These are phyloP conservation scores for Scolecobasidium constrictum DNA, from an alignment of 2,329 filamentous ascomycete species.

Conservation along the genomic window DNA sequence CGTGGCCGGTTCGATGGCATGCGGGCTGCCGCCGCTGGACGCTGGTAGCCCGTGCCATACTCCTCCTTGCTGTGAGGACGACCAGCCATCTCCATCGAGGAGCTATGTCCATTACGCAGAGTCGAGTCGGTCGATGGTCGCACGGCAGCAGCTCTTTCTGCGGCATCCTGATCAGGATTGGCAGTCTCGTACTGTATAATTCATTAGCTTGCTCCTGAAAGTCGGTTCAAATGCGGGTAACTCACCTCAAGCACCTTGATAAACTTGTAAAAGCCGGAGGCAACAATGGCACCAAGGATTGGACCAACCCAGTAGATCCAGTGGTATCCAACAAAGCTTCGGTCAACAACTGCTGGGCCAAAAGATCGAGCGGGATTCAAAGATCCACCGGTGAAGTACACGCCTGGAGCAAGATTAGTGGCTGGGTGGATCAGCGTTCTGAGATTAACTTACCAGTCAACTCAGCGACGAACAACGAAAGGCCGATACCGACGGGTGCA, in stretches of 20 bases:
- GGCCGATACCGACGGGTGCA: conserved; percentile 23
- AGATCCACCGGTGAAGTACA: conserved; percentile 7
- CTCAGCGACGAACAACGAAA: conserved; percentile 12
- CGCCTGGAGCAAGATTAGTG: conserved; percentile 2
- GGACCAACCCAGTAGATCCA: conserved; percentile 11
- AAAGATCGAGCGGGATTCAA: conserved; percentile 10
- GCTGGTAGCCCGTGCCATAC: neutral
- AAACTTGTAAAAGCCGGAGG: conserved; percentile 9
- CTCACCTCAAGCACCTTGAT: conserved; percentile 16
- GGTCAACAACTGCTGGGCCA: conserved; percentile 7
- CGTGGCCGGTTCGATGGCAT: neutral
- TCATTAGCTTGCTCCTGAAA: neutral
- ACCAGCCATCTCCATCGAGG: conserved; percentile 3
- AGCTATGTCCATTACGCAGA: too few species aligned
- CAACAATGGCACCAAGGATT: conserved; percentile 7
- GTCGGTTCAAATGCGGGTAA: too few species aligned
- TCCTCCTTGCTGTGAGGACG: conserved; percentile 2
- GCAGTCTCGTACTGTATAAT: conserved; percentile 8
- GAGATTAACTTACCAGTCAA: neutral
- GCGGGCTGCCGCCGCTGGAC: neutral
- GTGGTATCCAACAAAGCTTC: conserved; percentile 7
- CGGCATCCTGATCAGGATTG: conserved; percentile 8
- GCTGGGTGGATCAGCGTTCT: neutral
- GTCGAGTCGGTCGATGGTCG: neutral
- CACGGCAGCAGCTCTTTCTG: neutral